Evolutionary conservation across 2,329 filamentous ascomycete species (phyloP).

Genomic region (Pseudocercospora fijiensis): DNA sequence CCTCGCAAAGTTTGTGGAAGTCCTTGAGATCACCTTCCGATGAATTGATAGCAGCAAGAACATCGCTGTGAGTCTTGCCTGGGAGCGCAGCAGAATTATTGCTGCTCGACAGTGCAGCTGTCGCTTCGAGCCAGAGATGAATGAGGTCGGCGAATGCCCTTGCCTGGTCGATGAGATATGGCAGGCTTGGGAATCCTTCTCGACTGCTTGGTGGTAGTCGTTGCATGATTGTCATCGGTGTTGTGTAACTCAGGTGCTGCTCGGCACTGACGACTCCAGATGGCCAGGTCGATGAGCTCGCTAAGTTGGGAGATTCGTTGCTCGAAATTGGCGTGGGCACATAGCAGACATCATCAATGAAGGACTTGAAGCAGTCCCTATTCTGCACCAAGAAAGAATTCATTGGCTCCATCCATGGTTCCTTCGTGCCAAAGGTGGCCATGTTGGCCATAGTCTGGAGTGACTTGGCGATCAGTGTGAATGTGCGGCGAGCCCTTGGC

Average conservation of each 20-base stretch:
- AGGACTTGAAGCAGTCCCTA: constrained; percentile 77
- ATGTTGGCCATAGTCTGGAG: constrained; percentile 88
- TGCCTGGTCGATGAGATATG: constrained; percentile 87
- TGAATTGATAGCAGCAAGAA: constrained; percentile 34
- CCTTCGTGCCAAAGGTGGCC: constrained; percentile 87
- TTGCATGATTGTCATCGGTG: constrained; percentile 83
- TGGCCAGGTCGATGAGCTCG: constrained; percentile 30
- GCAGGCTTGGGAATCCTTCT: constrained; percentile 89
- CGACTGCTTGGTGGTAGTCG: constrained; percentile 76
- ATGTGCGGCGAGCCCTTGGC: constrained; percentile 76
- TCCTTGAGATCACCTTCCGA: constrained; percentile 48
- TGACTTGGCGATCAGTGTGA: constrained; percentile 90
- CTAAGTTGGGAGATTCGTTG: constrained; percentile 45
- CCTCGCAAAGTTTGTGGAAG: constrained; percentile 52
- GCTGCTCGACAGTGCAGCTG: constrained; percentile 29
- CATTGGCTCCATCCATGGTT: constrained; percentile 99
- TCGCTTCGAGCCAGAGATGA: constrained; percentile 70
- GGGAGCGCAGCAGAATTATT: constrained; percentile 20
- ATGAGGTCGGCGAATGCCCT: constrained; percentile 81
- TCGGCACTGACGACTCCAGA: constrained; percentile 34
- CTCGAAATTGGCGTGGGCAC: constrained; percentile 67
- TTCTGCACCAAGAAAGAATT: constrained; percentile 78
- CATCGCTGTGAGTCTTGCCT: constrained; percentile 35
- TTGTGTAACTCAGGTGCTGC: constrained; percentile 64
- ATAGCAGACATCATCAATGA: constrained; percentile 81